phyloP scores from a whole-genome alignment of 371 early-diverging fungal species.

The Syncephalastrum sp. region DNA sequence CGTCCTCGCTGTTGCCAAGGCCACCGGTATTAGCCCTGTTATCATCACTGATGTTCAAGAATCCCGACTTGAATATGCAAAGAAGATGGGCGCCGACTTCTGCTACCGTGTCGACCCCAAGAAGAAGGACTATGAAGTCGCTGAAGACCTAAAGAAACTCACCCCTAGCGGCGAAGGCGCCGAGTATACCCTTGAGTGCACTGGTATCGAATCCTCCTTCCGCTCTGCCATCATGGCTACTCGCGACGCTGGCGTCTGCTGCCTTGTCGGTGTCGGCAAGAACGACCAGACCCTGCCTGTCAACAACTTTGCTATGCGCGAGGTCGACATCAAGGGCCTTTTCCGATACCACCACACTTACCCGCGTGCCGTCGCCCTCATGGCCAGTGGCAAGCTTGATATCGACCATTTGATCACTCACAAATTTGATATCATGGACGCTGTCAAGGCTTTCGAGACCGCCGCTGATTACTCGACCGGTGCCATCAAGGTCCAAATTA shows the following conservation, averaged over 20 bases:
- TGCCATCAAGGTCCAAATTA: conserved; percentile 45
- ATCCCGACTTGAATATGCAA: conserved; percentile 32
- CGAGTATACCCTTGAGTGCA: conserved; percentile 42
- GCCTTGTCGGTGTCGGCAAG: conserved; percentile 48
- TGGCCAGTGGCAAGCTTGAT: conserved; percentile 31
- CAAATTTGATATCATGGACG: conserved; percentile 41
- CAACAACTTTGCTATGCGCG: conserved; percentile 52
- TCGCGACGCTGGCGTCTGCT: conserved; percentile 40
- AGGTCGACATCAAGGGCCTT: conserved; percentile 43
- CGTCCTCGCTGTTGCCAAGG: conserved; percentile 41
- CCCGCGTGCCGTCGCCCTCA: conserved; percentile 38
- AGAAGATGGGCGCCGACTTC: conserved; percentile 24
- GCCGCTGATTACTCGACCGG: conserved; percentile 35
- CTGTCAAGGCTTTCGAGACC: conserved; percentile 42
- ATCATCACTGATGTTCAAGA: conserved; percentile 40
- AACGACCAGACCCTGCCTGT: conserved; percentile 45
- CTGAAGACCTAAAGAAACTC: conserved; percentile 30
- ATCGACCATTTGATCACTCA: conserved; percentile 42
- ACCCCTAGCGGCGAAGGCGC: conserved; percentile 34
- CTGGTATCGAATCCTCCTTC: conserved; percentile 45
- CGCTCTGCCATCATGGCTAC: conserved; percentile 46
- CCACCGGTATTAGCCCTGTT: conserved; percentile 39
- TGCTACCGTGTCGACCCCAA: conserved; percentile 20
- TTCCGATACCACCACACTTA: conserved; percentile 47
- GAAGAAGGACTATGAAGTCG: conserved; percentile 23